Conservation (phyloP, 495 filamentous ascomycete species). For the Amniculicola lignicola region DNA sequence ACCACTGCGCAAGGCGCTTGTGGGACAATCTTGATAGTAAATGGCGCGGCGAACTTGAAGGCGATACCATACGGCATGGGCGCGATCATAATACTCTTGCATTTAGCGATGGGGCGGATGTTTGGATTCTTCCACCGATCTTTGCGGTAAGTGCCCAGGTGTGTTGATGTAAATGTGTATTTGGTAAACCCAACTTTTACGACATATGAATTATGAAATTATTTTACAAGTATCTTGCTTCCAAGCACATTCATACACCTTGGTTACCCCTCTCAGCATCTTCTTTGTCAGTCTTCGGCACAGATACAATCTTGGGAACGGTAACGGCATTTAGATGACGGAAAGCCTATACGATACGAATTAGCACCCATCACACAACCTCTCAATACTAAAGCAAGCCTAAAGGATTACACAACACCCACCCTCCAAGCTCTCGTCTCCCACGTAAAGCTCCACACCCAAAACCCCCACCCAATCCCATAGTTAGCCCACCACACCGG, state of each 20-base stretch:
- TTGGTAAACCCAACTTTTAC: no score
- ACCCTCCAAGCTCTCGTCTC: conserved; percentile 39
- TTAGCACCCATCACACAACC: not conserved
- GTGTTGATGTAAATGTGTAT: not conserved
- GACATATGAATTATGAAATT: not conserved
- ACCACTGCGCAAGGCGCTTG: conserved; percentile 23
- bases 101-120: conserved; percentile 17
- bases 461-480: conserved; percentile 42
- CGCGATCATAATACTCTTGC: conserved; percentile 1
- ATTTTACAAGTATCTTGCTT: no score
- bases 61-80: conserved; percentile 2
- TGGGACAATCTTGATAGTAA: conserved; percentile 32
- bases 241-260: no score
- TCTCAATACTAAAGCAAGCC: conserved; percentile 17
- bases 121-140: not conserved
- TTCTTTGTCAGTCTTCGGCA: conserved; percentile 57
- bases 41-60: not conserved
- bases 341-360: conserved; percentile 46
- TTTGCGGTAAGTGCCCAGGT: not conserved
- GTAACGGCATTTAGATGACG: conserved; percentile 54
- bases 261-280: conserved; percentile 40
- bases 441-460: conserved; percentile 42
- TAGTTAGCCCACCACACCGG: conserved; percentile 45
- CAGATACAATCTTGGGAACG: conserved; percentile 54
- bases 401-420: conserved; percentile 10